A percentile compares a stretch with the other conserved stretches of the same genome.
These are phyloP conservation scores for Chalciporus sphaerocephalus DNA, from an alignment of 768 basidiomycete genomes.

Conservation along the genomic window DNA sequence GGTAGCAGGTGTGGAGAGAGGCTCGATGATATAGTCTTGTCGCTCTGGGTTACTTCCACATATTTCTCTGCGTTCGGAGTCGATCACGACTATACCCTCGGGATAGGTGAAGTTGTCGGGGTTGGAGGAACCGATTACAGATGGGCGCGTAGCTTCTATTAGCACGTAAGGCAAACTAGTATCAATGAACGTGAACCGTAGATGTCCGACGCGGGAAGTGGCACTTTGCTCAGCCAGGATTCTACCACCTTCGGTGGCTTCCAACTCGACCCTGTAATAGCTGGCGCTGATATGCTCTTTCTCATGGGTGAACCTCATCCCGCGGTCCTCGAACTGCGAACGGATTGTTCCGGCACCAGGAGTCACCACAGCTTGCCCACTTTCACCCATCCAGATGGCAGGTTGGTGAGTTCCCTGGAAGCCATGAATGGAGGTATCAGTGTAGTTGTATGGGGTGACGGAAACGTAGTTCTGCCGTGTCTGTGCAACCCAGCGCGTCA, in stretches of 20 bases:
- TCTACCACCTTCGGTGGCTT: constrained; percentile 47
- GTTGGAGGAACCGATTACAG: constrained; percentile 51
- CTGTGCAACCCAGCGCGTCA: constrained; percentile 84
- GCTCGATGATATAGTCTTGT: constrained; percentile 67
- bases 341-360: constrained; percentile 53
- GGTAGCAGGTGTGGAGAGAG: constrained; percentile 41
- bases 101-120: constrained; percentile 50
- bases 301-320: constrained; percentile 47
- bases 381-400: constrained; percentile 88
- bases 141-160: constrained; percentile 62
- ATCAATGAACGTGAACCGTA: constrained; percentile 61
- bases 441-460: constrained; percentile 65
- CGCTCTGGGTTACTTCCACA: constrained; percentile 63
- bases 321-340: constrained; percentile 54
- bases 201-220: constrained; percentile 70
- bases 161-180: constrained; percentile 52
- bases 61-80: constrained; percentile 44
- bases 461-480: constrained; percentile 75
- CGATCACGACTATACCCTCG: constrained; percentile 46
- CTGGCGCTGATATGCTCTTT: constrained; percentile 51
- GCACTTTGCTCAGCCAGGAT: constrained; percentile 58
- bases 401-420: constrained; percentile 81
- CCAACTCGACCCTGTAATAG: constrained; percentile 55
- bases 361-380: constrained; percentile 55
- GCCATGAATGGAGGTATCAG: constrained; percentile 57